Evolutionary conservation across 2,329 filamentous ascomycete species (phyloP), one percentile per base, ranked within the genome.

Genomic region (Penicillium sp.): DNA sequence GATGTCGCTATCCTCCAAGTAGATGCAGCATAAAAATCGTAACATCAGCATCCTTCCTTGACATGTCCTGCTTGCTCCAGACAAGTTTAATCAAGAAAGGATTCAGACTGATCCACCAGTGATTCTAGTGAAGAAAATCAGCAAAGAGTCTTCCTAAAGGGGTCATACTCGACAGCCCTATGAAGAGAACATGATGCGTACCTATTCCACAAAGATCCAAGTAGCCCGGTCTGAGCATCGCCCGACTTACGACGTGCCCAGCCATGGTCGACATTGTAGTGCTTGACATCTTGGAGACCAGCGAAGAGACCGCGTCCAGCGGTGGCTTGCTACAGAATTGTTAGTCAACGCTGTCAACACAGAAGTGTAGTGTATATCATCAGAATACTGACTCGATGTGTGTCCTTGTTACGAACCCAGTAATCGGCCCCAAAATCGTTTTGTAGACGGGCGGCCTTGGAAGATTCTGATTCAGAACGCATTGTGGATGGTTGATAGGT

Each of bases 251-350:
- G 70, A 25, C 70, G 68, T 6, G 75, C 75, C 73, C 74, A 78
- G 38, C 75, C 75, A 2, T 62, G 57, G 2, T 77, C 75, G 22
- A 78, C 75, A 11, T 76, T 76, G 55, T 78, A 78, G 60, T 71
- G 69, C 60, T 78, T 78, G 13, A 68, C 66, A 38, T 78, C 75
- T 57, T 78, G 75, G 2, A 78, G 67, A 4, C 75, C 75, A 37
- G 75, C 75, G 57, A 78, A 78, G 49, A 78, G 71, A 33, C 75
- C 75, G 16, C 75, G 70, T 51, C 75, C 75, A 4, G 68, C 67
- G 6, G 75, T 76, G 43, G 73, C 56, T 45, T 70, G 73, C 70
- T 76, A 4, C 2, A 46, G 4, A 10, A 4, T 46, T 16, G 10
- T 46, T 30, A 30, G 28, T 8, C 5, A 6, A 30, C 28, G 28